A percentile compares a stretch with the other conserved stretches of the same genome.
Evolutionary conservation across 108 stramenopile genomes (phyloP).

Genomic region (Tribonema minus): DNA sequence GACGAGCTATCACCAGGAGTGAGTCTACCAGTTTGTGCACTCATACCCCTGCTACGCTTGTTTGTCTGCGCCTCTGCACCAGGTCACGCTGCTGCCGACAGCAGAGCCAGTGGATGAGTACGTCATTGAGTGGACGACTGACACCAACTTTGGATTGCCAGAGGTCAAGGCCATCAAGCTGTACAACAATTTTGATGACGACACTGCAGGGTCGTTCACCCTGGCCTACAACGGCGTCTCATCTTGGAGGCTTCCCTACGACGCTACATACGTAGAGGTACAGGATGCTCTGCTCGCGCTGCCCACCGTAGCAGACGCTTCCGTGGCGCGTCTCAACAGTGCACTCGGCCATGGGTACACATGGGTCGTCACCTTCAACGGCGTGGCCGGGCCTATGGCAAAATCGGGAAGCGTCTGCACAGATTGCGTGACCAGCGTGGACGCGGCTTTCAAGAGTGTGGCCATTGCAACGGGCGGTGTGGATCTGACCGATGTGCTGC

Average conservation of each 20-base stretch:
- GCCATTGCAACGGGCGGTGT: too few relatives aligned
- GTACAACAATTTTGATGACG: conserved; percentile 1
- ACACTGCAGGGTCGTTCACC: conserved; percentile 43
- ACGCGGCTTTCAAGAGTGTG: too few relatives aligned
- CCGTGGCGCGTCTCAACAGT: neutral
- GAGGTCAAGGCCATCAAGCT: conserved; percentile 25
- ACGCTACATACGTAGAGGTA: conserved; percentile 22
- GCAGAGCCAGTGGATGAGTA: neutral
- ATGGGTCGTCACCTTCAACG: conserved; percentile 25
- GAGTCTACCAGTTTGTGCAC: too few relatives aligned
- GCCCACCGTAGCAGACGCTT: conserved; percentile 24
- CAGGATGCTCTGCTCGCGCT: conserved; percentile 32
- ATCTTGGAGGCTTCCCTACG: conserved; percentile 30
- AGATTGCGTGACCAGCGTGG: neutral
- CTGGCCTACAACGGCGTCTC: conserved; percentile 29
- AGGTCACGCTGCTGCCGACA: neutral
- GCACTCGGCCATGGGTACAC: neutral
- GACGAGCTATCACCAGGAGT: too few relatives aligned
- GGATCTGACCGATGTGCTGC: too few relatives aligned
- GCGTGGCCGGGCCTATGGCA: conserved; percentile 14
- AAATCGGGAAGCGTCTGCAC: conserved; percentile 14
- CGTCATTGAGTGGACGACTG: conserved; percentile 36
- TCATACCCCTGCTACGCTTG: too few relatives aligned
- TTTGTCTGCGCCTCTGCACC: too few relatives aligned
- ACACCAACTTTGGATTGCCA: neutral